Percentiles rank a stretch among this genome's conserved stretches.
phyloP scores from a whole-genome alignment of 768 basidiomycete species.

The Psilocybe sp. region DNA sequence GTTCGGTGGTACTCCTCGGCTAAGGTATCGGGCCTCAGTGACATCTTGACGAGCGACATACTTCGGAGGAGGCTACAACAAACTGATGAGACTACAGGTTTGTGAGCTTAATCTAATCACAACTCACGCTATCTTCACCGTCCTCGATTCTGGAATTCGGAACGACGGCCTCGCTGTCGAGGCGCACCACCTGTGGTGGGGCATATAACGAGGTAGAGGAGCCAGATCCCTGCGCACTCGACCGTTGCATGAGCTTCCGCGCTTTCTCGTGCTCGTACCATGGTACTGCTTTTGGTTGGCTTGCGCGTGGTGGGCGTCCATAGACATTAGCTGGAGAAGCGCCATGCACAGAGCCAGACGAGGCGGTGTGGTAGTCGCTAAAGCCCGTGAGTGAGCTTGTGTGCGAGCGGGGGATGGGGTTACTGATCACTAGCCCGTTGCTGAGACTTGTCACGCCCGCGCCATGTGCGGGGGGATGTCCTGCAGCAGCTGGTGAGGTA shows the following conservation, averaged over 20 bases:
- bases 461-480: not conserved
- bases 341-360: constrained; percentile 4
- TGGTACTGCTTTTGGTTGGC: constrained; percentile 1
- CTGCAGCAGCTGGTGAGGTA: too few relatives aligned
- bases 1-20: too few relatives aligned
- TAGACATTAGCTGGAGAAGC: constrained; percentile 22
- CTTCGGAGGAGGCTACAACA: not conserved
- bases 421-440: constrained; percentile 26
- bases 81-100: not conserved
- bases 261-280: constrained; percentile 17
- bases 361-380: constrained; percentile 10
- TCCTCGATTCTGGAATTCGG: constrained; percentile 6
- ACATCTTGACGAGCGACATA: not conserved
- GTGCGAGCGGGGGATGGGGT: constrained; percentile 30
- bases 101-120: not conserved
- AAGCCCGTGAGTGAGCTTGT: constrained; percentile 33
- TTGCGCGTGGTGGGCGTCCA: constrained; percentile 13
- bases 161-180: constrained; percentile 12
- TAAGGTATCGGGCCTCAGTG: too few relatives aligned
- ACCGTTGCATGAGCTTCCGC: constrained; percentile 1
- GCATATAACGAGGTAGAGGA: constrained; percentile 9
- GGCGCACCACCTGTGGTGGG: constrained; percentile 19
- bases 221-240: not conserved
- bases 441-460: constrained; percentile 5
- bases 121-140: constrained; percentile 8